Conservation (phyloP, 2,329 filamentous ascomycete species). For the Trichophyton schoenleinii region DNA sequence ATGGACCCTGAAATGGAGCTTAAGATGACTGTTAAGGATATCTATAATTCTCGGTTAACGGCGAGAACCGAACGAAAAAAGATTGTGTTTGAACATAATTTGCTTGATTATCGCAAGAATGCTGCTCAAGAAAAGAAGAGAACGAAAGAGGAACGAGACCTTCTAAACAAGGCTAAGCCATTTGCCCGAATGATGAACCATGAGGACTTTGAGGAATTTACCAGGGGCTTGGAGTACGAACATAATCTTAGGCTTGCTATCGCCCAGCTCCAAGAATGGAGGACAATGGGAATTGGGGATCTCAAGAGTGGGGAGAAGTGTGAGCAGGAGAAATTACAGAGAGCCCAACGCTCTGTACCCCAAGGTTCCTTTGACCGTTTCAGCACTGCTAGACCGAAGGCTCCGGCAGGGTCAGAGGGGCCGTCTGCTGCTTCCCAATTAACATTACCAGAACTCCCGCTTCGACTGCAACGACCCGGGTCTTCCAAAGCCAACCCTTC, state of each 20-base stretch:
- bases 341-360: constrained; percentile 53
- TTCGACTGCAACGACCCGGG: constrained; percentile 41
- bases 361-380: constrained; percentile 79
- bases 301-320: constrained; percentile 82
- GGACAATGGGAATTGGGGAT: constrained; percentile 69
- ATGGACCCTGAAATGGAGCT: constrained; percentile 93
- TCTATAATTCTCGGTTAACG: constrained; percentile 87
- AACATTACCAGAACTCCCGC: constrained; percentile 64
- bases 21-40: constrained; percentile 95
- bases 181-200: constrained; percentile 96
- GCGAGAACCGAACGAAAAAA: constrained; percentile 89
- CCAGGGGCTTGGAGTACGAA: constrained; percentile 76
- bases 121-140: constrained; percentile 82
- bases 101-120: constrained; percentile 90
- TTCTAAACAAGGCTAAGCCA: constrained; percentile 86
- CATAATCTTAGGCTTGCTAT: constrained; percentile 86
- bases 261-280: constrained; percentile 84
- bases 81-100: constrained; percentile 87
- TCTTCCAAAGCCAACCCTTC: constrained; percentile 20
- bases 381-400: constrained; percentile 58
- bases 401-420: constrained; percentile 56
- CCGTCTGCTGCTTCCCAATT: constrained; percentile 63
- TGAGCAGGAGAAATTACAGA: constrained; percentile 70
- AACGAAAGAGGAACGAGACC: constrained; percentile 85
- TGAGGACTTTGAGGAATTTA: constrained; percentile 75